These are phyloP conservation scores for Arachis monticola DNA, from an alignment of 331 rosid species.

Conservation along the genomic window DNA sequence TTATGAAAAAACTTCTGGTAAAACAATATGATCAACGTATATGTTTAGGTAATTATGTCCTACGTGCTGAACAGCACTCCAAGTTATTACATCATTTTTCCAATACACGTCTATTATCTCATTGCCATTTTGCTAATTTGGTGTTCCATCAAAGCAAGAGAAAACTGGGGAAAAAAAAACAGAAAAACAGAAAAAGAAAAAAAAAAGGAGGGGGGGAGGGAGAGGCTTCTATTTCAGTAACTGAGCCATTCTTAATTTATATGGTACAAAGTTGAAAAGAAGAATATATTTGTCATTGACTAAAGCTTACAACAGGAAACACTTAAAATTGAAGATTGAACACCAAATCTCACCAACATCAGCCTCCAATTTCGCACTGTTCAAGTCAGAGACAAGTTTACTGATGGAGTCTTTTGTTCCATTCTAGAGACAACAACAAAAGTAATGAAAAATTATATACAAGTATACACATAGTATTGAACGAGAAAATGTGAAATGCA, in stretches of 20 bases:
- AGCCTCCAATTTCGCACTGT: slow-evolving; percentile 77
- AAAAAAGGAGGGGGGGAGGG: not conserved
- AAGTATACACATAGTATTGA: not conserved
- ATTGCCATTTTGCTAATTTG: slow-evolving; percentile 15
- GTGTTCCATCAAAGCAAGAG: too few relatives aligned
- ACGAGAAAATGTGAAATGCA: slow-evolving; percentile 17
- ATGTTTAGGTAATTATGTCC: not conserved
- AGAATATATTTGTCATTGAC: slow-evolving; percentile 16
- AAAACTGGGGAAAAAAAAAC: not conserved
- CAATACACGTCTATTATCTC: slow-evolving; percentile 14
- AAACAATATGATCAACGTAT: slow-evolving; percentile 2
- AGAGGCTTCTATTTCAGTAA: slow-evolving; percentile 6
- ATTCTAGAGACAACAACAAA: slow-evolving; percentile 53
- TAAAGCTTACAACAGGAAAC: slow-evolving; percentile 3
- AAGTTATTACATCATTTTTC: slow-evolving; percentile 16
- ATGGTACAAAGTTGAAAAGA: slow-evolving; percentile 20
- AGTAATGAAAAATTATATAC: not conserved
- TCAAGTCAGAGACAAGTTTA: slow-evolving; percentile 93
- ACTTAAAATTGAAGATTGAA: slow-evolving; percentile 22
- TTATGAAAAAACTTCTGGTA: not conserved
- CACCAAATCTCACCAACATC: slow-evolving; percentile 88
- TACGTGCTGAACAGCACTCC: slow-evolving; percentile 4
- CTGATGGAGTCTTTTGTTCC: slow-evolving; percentile 91
- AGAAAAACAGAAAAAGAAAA: not conserved
- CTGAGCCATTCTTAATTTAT: not conserved